Conservation (phyloP, 2,329 filamentous ascomycete species). For the Sporothrix protearum region DNA sequence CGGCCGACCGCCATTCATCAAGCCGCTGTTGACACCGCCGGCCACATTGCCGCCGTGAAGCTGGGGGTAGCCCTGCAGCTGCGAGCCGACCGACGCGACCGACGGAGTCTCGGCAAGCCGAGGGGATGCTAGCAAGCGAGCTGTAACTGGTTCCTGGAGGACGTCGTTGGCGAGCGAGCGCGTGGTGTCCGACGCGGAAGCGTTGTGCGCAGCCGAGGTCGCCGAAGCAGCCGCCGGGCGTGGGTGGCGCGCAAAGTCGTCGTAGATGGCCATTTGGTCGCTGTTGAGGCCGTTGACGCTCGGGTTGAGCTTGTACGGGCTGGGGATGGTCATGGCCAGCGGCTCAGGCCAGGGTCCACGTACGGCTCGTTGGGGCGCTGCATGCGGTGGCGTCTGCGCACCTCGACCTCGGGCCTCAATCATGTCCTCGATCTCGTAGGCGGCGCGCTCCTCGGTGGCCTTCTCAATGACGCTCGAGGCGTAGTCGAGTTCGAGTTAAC, state of each 20-base stretch:
- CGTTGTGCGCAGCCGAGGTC: constrained; percentile 52
- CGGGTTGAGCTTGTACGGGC: constrained; percentile 83
- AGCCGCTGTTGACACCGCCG: constrained; percentile 15
- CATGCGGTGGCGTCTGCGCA: constrained; percentile 69
- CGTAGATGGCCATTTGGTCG: constrained; percentile 93
- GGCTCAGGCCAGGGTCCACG: constrained; percentile 74
- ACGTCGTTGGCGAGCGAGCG: constrained; percentile 61
- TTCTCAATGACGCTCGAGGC: constrained; percentile 94
- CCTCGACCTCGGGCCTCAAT: constrained; percentile 75
- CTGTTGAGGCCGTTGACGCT: constrained; percentile 69
- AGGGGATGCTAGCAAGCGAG: constrained; percentile 55
- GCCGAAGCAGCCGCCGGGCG: constrained; percentile 40
- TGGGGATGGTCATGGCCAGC: constrained; percentile 91
- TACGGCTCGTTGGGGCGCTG: constrained; percentile 79
- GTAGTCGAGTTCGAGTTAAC: constrained; percentile 95
- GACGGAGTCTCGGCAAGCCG: constrained; percentile 57
- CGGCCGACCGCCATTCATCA: constrained; percentile 48
- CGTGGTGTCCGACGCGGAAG: constrained; percentile 59
- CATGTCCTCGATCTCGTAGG: constrained; percentile 92
- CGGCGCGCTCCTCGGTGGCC: constrained; percentile 86
- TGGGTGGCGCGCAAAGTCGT: constrained; percentile 87
- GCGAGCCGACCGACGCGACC: constrained; percentile 50
- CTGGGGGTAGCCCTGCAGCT: constrained; percentile 55
- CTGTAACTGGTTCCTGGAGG: constrained; percentile 62
- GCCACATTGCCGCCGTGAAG: constrained; percentile 42